Evolutionary conservation across 306 rosid genomes (phyloP).

Genomic region (Malus domestica): DNA sequence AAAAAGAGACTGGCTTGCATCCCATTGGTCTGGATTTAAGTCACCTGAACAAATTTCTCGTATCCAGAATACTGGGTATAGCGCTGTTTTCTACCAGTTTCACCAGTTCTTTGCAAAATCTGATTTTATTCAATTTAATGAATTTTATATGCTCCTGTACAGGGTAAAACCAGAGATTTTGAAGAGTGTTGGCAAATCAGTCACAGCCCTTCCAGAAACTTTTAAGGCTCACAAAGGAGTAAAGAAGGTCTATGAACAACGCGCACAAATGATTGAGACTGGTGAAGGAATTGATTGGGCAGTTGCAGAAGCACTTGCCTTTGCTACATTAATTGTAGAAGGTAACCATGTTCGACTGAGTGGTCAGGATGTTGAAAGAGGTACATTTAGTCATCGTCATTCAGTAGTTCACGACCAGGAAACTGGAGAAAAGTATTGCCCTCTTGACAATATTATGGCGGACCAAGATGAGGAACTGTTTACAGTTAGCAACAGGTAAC

Average conservation of each 20-base stretch:
- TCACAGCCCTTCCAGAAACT: constrained; percentile 65
- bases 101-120: not conserved
- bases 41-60: constrained; percentile 95
- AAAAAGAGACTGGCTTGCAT: constrained; percentile 94
- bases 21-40: constrained; percentile 94
- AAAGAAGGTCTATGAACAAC: constrained; percentile 74
- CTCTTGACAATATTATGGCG: constrained; percentile 74
- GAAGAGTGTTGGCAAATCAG: constrained; percentile 86
- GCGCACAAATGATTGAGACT: constrained; percentile 88
- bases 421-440: constrained; percentile 76
- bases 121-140: not conserved
- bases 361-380: constrained; percentile 98
- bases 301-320: constrained; percentile 89
- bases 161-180: constrained; percentile 91
- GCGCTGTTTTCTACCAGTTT: constrained; percentile 5
- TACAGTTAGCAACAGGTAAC: constrained; percentile 97
- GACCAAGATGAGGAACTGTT: constrained; percentile 89
- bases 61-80: constrained; percentile 84
- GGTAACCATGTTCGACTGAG: constrained; percentile 93
- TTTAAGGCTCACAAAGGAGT: constrained; percentile 86
- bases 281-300: constrained; percentile 99
- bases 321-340: constrained; percentile 79
- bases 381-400: constrained; percentile 96
- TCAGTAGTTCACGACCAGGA: constrained; percentile 83
- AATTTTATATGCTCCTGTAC: constrained; percentile 14